Conservation (phyloP, 768 basidiomycete genomes). For the Lactarius hatsudake region DNA sequence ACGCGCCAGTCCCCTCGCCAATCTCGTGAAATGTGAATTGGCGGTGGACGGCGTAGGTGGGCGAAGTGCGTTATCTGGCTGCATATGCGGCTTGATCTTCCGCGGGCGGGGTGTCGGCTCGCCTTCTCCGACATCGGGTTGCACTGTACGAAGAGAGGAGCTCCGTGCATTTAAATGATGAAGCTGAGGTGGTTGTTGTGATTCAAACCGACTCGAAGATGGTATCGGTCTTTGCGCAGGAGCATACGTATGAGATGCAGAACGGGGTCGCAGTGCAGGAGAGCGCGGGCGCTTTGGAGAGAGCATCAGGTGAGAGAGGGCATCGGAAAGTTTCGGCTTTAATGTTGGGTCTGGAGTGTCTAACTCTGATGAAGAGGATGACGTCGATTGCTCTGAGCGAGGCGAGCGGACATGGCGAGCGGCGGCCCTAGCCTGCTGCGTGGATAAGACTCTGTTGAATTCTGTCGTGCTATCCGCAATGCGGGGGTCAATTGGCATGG, state of each 20-base stretch:
- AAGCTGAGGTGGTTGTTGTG: background rate
- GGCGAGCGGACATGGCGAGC: slow-evolving; percentile 45
- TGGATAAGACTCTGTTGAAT: slow-evolving; percentile 57
- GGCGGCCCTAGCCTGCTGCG: slow-evolving; percentile 47
- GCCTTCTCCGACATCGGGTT: slow-evolving; percentile 10
- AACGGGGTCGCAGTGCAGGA: slow-evolving; percentile 19
- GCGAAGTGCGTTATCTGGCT: slow-evolving; percentile 50
- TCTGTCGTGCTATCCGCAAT: slow-evolving; percentile 62
- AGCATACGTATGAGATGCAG: slow-evolving; percentile 7
- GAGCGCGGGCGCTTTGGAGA: slow-evolving; percentile 71
- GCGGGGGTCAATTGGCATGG: slow-evolving; percentile 48
- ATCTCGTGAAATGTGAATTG: slow-evolving; percentile 56
- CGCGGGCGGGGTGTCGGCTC: slow-evolving; percentile 26
- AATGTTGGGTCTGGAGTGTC: slow-evolving; percentile 43
- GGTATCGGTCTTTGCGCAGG: background rate
- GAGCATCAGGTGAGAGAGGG: slow-evolving; percentile 66
- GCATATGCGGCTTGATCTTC: slow-evolving; percentile 12
- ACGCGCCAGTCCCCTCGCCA: slow-evolving; percentile 53
- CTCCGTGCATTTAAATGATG: background rate
- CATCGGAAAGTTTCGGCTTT: slow-evolving; percentile 67
- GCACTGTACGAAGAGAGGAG: slow-evolving; percentile 14
- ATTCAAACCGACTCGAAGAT: background rate
- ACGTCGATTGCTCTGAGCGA: slow-evolving; percentile 42
- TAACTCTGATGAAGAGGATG: slow-evolving; percentile 49
- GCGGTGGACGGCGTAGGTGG: slow-evolving; percentile 59